A percentile compares a stretch with the other conserved stretches of the same genome.
Evolutionary conservation across 225 moss, liverwort and hornwort genomes (phyloP).

Genomic region (Physcomitrium patens): DNA sequence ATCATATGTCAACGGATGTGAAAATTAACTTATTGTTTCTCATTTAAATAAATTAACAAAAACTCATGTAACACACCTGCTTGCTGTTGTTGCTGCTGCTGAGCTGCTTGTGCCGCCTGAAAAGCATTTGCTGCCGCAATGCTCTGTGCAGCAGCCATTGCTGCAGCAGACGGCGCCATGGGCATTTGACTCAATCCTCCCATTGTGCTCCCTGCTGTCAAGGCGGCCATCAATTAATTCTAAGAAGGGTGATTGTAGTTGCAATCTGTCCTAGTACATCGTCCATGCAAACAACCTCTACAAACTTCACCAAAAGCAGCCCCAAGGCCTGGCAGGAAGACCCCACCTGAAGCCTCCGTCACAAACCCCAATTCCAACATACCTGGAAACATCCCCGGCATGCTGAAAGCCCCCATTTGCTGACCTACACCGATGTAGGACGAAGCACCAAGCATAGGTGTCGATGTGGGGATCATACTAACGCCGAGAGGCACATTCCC

Average conservation of each 20-base stretch:
- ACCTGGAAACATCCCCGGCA: slow-evolving; percentile 95
- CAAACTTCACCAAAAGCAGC: slow-evolving; percentile 69
- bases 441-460: slow-evolving; percentile 73
- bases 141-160: slow-evolving; percentile 99
- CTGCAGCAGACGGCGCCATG: slow-evolving; percentile 98
- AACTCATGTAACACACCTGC: slow-evolving; percentile 45
- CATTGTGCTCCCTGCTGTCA: slow-evolving; percentile 92
- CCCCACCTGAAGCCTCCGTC: slow-evolving; percentile 80
- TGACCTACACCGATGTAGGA: slow-evolving; percentile 84
- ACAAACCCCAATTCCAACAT: slow-evolving; percentile 92
- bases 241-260: slow-evolving; percentile 63
- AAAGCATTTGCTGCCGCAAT: slow-evolving; percentile 99
- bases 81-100: slow-evolving; percentile 85
- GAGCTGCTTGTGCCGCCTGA: slow-evolving; percentile 88
- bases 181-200: slow-evolving; percentile 99
- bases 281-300: slow-evolving; percentile 66
- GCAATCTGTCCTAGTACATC: slow-evolving; percentile 59
- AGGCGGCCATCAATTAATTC: slow-evolving; percentile 58
- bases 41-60: neutral
- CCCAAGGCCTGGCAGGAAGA: slow-evolving; percentile 57
- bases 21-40: no score
- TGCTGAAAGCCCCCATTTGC: slow-evolving; percentile 68
- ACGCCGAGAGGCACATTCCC: slow-evolving; percentile 82
- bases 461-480: slow-evolving; percentile 69
- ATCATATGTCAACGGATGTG: no score